Conservation (phyloP, 164 flowering plant species). For the Akebia trifoliata region DNA sequence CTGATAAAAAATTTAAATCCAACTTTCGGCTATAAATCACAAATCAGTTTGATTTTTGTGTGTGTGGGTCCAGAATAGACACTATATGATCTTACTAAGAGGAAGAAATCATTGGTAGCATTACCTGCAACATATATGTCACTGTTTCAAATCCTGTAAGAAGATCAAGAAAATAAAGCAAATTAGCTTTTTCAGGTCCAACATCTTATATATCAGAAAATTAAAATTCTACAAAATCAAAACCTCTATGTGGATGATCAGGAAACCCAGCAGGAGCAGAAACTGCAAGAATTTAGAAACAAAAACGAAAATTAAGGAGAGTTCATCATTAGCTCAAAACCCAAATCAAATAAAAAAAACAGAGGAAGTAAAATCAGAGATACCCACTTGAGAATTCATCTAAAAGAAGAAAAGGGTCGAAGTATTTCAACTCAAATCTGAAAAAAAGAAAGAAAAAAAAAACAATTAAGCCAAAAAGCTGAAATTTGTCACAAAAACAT, state of each 20-base stretch:
- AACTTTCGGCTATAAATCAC: too few species aligned
- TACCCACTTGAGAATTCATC: constrained; percentile 84
- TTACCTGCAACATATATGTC: constrained; percentile 86
- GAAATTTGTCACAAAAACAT: not conserved
- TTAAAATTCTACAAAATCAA: too few species aligned
- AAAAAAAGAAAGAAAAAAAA: not conserved
- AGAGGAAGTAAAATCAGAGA: not conserved
- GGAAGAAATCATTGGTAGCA: too few species aligned
- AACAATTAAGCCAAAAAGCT: constrained; percentile 21
- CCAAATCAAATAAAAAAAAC: too few species aligned
- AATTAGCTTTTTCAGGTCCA: too few species aligned
- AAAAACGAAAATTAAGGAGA: not conserved
- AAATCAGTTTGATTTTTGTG: too few species aligned
- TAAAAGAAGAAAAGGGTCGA: constrained; percentile 79
- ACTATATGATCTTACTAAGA: too few species aligned
- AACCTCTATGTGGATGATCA: constrained; percentile 97
- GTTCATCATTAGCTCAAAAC: not conserved
- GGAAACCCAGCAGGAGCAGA: constrained; percentile 88
- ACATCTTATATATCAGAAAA: too few species aligned
- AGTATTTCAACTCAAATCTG: constrained; percentile 73
- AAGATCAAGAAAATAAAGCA: too few species aligned
- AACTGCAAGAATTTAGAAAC: constrained; percentile 68
- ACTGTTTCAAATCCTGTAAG: constrained; percentile 93
- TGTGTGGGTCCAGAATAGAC: too few species aligned
- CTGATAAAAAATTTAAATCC: too few species aligned